Percentiles rank a stretch among this genome's conserved stretches.
Conservation (phyloP, 768 basidiomycete genomes). For the Boletus rufocinnamomeus region DNA sequence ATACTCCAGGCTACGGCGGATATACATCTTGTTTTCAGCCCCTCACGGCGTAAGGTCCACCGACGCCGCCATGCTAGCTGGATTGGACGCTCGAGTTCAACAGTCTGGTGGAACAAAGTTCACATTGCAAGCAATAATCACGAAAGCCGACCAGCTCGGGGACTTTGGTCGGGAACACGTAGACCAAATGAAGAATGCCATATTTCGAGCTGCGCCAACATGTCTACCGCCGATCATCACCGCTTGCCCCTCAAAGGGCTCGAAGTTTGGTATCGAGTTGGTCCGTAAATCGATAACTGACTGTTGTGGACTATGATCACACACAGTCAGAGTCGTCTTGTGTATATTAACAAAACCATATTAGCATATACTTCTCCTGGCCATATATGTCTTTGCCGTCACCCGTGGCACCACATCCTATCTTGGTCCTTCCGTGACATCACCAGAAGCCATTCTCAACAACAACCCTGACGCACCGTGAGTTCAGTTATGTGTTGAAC, state of each 20-base stretch:
- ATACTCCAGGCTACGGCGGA: constrained; percentile 56
- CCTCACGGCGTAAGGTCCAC: constrained; percentile 58
- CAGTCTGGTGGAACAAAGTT: constrained; percentile 44
- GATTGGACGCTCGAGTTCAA: constrained; percentile 40
- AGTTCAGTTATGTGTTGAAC: not conserved
- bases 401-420: not conserved
- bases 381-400: not conserved
- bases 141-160: constrained; percentile 61
- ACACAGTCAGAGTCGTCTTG: not conserved
- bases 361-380: not conserved
- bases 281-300: constrained; percentile 59
- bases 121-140: constrained; percentile 71
- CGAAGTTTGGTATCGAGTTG: constrained; percentile 56
- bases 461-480: constrained; percentile 8
- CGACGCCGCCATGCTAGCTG: constrained; percentile 63
- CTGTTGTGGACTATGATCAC: constrained; percentile 49
- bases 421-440: not conserved
- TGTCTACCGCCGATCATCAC: constrained; percentile 71
- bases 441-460: not conserved
- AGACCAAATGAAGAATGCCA: constrained; percentile 46
- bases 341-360: not conserved
- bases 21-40: constrained; percentile 72
- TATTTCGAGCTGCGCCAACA: constrained; percentile 55
- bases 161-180: constrained; percentile 39
- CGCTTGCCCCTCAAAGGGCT: constrained; percentile 46